A percentile compares a stretch with the other conserved stretches of the same genome.
Evolutionary conservation across 257 asterid species (phyloP).

Genomic region (Solanum appendiculatum): DNA sequence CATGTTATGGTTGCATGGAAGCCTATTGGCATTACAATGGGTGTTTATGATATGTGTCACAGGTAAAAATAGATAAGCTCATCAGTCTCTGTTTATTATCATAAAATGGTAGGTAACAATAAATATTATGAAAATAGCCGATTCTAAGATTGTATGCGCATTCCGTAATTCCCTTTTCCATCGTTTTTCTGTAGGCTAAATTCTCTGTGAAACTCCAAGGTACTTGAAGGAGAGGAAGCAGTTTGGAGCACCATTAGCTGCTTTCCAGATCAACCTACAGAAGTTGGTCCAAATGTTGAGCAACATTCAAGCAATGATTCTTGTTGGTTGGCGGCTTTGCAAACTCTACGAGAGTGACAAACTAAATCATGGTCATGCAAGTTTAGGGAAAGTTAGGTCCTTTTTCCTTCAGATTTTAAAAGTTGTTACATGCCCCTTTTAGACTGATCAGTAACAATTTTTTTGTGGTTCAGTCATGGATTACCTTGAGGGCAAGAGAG

Average conservation of each 20-base stretch:
- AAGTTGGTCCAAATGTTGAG: conserved; percentile 81
- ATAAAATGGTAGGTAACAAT: too few relatives aligned
- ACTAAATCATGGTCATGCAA: conserved; percentile 96
- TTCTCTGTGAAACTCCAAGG: conserved; percentile 28
- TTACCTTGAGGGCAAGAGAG: conserved; percentile 66
- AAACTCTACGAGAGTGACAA: conserved; percentile 83
- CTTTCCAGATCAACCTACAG: conserved; percentile 93
- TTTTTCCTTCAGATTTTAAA: neutral
- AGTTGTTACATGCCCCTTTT: neutral
- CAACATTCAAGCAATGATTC: conserved; percentile 82
- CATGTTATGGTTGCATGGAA: conserved; percentile 99
- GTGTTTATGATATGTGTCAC: conserved; percentile 95
- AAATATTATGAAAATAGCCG: neutral
- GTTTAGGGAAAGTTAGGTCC: conserved; percentile 80
- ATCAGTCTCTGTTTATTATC: neutral
- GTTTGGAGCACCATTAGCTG: conserved; percentile 92
- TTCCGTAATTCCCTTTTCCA: neutral
- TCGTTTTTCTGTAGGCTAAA: neutral
- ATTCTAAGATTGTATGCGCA: neutral
- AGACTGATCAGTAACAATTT: neutral
- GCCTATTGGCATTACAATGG: conserved; percentile 96
- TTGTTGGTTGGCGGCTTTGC: conserved; percentile 95
- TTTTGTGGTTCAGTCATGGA: conserved; percentile 61
- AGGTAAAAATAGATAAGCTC: conserved; percentile 34
- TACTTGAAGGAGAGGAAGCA: conserved; percentile 95